Conservation (phyloP, 2,329 filamentous ascomycete genomes). For the Cladosporium sp. region DNA sequence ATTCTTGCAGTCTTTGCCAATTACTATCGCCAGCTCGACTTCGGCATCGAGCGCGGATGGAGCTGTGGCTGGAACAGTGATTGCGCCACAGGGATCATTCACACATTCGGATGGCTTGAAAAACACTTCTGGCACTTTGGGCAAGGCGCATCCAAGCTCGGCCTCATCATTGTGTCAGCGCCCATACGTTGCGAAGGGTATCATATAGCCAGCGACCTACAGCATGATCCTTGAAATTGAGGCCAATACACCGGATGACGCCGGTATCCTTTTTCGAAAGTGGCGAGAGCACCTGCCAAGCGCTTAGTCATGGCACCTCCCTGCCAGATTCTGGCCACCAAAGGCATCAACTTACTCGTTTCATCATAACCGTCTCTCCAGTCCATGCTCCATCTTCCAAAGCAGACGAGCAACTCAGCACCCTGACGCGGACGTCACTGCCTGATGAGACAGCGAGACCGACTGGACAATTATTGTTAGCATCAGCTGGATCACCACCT, state of each 20-base stretch:
- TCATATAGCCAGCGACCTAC: conserved; percentile 32
- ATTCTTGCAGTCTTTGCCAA: conserved; percentile 55
- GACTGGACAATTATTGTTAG: conserved; percentile 46
- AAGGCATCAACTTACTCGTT: neutral
- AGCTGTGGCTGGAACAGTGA: conserved; percentile 55
- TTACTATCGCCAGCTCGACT: conserved; percentile 60
- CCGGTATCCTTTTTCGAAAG: conserved; percentile 52
- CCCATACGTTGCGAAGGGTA: neutral
- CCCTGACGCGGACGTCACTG: conserved; percentile 56
- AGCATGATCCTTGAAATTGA: conserved; percentile 44
- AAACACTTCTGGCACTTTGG: conserved; percentile 56
- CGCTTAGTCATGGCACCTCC: neutral
- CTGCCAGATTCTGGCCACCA: neutral
- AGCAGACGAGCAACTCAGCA: conserved; percentile 61
- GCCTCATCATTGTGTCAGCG: neutral
- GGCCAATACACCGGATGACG: conserved; percentile 59
- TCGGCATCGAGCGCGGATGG: conserved; percentile 55
- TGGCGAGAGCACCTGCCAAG: conserved; percentile 52
- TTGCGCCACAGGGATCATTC: conserved; percentile 54
- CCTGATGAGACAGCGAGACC: conserved; percentile 58
- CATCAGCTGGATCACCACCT: conserved; percentile 31
- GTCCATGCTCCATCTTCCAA: conserved; percentile 56
- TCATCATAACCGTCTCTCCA: conserved; percentile 47
- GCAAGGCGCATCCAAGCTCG: conserved; percentile 55
- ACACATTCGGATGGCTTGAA: conserved; percentile 59